Evolutionary conservation across 805 yeast species (phyloP).

Genomic region (Suhomyces sp.): DNA sequence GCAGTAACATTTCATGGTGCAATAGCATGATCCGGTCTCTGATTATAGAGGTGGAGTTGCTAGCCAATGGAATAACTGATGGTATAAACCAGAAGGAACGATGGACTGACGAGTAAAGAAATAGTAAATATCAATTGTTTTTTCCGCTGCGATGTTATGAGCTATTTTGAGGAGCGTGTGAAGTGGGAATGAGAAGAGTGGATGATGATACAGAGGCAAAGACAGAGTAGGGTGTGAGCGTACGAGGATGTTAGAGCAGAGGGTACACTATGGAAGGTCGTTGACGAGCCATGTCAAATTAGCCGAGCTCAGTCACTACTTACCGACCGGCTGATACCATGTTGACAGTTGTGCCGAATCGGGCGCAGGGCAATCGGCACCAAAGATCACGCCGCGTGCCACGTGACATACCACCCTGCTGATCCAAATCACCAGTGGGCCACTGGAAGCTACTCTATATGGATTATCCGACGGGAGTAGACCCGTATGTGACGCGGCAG

Average conservation of each 20-base stretch:
- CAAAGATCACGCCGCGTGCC: background rate
- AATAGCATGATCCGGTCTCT: background rate
- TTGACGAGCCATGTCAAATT: background rate
- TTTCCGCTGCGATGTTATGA: background rate
- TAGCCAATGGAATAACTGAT: background rate
- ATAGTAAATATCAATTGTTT: background rate
- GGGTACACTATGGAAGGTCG: background rate
- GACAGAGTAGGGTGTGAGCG: background rate
- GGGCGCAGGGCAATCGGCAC: background rate
- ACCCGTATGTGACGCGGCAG: constrained; percentile 40
- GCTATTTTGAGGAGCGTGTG: background rate
- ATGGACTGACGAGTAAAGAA: background rate
- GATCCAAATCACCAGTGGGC: background rate
- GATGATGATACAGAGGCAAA: background rate
- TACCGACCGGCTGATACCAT: background rate
- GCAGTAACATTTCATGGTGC: background rate
- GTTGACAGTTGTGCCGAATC: background rate
- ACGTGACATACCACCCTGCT: background rate
- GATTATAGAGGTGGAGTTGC: background rate
- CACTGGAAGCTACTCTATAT: constrained; percentile 1
- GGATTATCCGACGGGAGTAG: constrained; percentile 34
- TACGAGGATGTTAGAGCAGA: background rate
- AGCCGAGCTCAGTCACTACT: background rate
- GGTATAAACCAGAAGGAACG: background rate
- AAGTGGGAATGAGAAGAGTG: background rate